A percentile compares a stretch with the other conserved stretches of the same genome.
Evolutionary conservation across 768 basidiomycete genomes (phyloP).

Genomic region (Boletus subparvulus): DNA sequence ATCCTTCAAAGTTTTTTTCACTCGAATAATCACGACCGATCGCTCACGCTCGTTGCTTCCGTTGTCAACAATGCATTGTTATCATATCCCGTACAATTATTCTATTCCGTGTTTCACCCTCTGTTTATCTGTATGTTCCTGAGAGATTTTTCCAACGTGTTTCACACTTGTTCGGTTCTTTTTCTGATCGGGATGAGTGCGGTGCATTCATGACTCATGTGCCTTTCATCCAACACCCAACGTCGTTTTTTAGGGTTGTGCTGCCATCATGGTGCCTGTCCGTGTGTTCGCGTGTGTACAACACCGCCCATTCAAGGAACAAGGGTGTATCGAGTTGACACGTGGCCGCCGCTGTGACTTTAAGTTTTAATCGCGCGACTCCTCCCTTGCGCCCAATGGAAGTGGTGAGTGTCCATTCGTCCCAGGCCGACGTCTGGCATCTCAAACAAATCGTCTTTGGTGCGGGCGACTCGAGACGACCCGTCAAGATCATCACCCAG

Average conservation of each 20-base stretch:
- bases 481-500: slow-evolving; percentile 71
- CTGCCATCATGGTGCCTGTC: too few species aligned
- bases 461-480: slow-evolving; percentile 27
- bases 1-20: neutral
- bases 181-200: too few species aligned
- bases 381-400: neutral
- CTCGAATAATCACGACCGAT: neutral
- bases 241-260: too few species aligned
- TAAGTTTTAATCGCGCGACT: too few species aligned
- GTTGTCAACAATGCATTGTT: neutral
- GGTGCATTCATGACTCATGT: too few species aligned
- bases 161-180: too few species aligned
- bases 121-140: neutral
- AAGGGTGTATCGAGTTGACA: too few species aligned
- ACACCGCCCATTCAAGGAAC: too few species aligned
- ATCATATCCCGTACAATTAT: neutral
- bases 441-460: slow-evolving; percentile 66
- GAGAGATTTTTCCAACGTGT: too few species aligned
- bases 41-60: slow-evolving; percentile 2
- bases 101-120: neutral
- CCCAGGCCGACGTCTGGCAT: slow-evolving; percentile 65
- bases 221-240: too few species aligned
- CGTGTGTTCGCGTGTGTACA: too few species aligned
- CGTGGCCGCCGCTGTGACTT: too few species aligned
- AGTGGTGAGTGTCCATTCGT: slow-evolving; percentile 19